Evolutionary conservation across 2,329 filamentous ascomycete species (phyloP).

Genomic region (Phyllosticta citrichinensis): DNA sequence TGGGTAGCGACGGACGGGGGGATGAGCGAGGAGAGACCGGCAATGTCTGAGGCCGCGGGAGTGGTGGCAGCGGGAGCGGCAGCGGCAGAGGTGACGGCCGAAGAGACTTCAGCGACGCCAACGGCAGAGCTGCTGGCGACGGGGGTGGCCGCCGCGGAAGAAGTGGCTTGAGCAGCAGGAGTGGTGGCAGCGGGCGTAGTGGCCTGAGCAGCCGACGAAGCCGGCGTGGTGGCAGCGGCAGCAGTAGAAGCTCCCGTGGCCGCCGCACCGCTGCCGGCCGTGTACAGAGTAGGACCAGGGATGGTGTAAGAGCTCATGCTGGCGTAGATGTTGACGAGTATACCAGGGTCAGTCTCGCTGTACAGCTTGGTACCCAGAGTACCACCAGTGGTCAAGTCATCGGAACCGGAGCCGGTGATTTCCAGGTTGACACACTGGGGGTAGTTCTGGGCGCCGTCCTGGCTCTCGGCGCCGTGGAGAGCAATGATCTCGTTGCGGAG

Average conservation of each 20-base stretch:
- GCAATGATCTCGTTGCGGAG: conserved; percentile 51
- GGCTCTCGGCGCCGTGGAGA: conserved; percentile 42
- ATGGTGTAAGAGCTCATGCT: conserved; percentile 38
- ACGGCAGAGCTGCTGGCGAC: conserved; percentile 5
- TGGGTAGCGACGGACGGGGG: conserved; percentile 11
- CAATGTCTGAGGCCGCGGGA: conserved; percentile 9
- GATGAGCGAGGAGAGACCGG: conserved; percentile 10
- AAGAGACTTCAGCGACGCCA: not conserved
- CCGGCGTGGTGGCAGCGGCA: conserved; percentile 7
- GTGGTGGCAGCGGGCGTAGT: not conserved
- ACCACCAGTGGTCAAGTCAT: conserved; percentile 35
- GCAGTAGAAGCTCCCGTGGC: conserved; percentile 16
- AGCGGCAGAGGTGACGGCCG: conserved; percentile 8
- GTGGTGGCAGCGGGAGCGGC: conserved; percentile 5
- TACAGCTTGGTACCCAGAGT: conserved; percentile 46
- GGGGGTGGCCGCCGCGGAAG: not conserved
- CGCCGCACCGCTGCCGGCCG: not conserved
- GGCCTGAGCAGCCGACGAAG: conserved; percentile 4
- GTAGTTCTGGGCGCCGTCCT: conserved; percentile 38
- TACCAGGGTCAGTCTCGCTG: conserved; percentile 47
- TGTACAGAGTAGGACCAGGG: conserved; percentile 38
- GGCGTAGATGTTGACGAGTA: conserved; percentile 51
- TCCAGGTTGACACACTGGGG: conserved; percentile 49
- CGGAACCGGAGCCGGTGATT: conserved; percentile 45
- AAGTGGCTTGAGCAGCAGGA: not conserved